phyloP scores from a whole-genome alignment of 2,329 filamentous ascomycete genomes.

The Sarocladium strictum region DNA sequence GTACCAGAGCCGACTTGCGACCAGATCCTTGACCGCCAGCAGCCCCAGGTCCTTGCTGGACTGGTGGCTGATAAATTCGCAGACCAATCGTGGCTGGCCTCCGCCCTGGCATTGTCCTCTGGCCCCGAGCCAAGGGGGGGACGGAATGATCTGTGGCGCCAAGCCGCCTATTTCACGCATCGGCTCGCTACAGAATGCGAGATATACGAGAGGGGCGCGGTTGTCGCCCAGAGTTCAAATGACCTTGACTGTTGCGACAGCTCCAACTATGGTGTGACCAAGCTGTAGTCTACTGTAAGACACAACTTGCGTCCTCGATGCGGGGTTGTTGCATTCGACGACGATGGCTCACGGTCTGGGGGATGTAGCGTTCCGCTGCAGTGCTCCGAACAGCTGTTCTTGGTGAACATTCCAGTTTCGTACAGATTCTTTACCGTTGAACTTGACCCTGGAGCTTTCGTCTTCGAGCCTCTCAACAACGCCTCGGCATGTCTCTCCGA shows the following conservation, averaged over 20 bases:
- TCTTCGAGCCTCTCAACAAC: too few relatives aligned
- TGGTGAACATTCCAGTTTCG: neutral
- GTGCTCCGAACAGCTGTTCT: neutral
- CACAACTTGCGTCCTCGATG: neutral
- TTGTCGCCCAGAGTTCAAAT: too few relatives aligned
- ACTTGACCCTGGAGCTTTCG: too few relatives aligned
- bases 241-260: too few relatives aligned
- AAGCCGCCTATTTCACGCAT: neutral
- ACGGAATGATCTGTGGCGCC: neutral
- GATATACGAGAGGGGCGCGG: conserved; percentile 3
- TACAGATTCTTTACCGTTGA: too few relatives aligned
- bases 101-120: neutral
- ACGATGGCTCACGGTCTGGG: neutral
- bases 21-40: neutral
- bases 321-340: neutral
- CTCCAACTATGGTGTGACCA: neutral
- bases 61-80: neutral
- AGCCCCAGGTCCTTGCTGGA: neutral
- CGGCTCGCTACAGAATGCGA: conserved; percentile 7
- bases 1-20: neutral
- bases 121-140: neutral
- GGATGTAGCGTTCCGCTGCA: neutral
- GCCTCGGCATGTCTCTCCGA: neutral
- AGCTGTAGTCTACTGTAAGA: neutral
- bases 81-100: neutral